Evolutionary conservation across 306 rosid species (phyloP).

Genomic region (Cajanus cajan): DNA sequence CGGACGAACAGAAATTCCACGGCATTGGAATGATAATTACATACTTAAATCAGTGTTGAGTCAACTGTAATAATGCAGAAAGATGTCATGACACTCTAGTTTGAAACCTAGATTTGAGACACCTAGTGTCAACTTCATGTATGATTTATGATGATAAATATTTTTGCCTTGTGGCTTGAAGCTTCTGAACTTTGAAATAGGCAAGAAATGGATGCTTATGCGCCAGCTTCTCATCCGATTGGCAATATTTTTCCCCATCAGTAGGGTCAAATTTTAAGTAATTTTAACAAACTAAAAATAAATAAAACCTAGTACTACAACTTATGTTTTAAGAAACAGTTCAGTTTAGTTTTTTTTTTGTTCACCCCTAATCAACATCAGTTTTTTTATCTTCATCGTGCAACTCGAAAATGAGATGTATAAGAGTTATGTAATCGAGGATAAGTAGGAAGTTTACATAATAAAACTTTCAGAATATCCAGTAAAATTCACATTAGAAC

Average conservation of each 20-base stretch:
- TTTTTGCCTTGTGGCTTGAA: slow-evolving; percentile 17
- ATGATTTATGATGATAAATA: slow-evolving; percentile 10
- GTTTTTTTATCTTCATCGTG: not conserved
- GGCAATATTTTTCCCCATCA: not conserved
- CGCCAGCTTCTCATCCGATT: not conserved
- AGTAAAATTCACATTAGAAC: slow-evolving; percentile 20
- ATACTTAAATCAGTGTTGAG: slow-evolving; percentile 22
- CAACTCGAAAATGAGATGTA: not conserved
- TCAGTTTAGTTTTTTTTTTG: too few relatives aligned
- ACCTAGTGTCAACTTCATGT: not conserved
- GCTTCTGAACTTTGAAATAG: slow-evolving; percentile 9
- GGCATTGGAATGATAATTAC: slow-evolving; percentile 13
- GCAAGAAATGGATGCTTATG: not conserved
- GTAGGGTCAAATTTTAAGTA: not conserved
- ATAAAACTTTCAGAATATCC: slow-evolving; percentile 1
- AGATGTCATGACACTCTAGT: slow-evolving; percentile 16
- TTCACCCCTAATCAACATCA: not conserved
- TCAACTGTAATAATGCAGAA: slow-evolving; percentile 13
- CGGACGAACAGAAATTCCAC: slow-evolving; percentile 12
- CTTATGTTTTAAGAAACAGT: too few relatives aligned
- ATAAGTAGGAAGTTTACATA: not conserved
- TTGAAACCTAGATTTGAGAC: slow-evolving; percentile 9
- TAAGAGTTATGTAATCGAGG: not conserved
- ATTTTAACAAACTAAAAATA: not conserved
- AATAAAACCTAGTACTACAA: not conserved